Percentiles rank a stretch among this genome's conserved stretches.
Evolutionary conservation across 1,284 basidiomycete genomes (phyloP).

Genomic region (Crepidotus sp.): DNA sequence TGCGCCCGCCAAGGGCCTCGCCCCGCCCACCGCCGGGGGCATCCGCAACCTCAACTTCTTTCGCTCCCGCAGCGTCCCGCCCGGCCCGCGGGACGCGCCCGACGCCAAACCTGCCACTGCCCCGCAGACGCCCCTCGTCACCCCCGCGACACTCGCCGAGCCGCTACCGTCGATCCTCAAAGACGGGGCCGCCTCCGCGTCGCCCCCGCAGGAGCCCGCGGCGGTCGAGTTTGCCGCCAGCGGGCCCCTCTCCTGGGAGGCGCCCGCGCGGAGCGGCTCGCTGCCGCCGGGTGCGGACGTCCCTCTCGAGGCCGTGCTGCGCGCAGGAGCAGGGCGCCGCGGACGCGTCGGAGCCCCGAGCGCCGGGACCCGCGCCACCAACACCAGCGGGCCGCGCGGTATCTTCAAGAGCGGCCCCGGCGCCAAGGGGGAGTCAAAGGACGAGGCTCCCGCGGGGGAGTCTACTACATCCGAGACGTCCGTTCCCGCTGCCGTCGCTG

Average conservation of each 20-base stretch:
- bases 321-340: slow-evolving; percentile 14
- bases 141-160: background rate
- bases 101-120: slow-evolving; percentile 10
- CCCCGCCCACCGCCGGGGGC: slow-evolving; percentile 24
- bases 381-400: slow-evolving; percentile 32
- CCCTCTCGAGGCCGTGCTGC: slow-evolving; percentile 15
- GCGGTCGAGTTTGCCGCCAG: slow-evolving; percentile 21
- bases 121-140: slow-evolving; percentile 1
- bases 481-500: background rate
- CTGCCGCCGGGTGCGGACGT: slow-evolving; percentile 14
- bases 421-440: slow-evolving; percentile 30
- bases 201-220: slow-evolving; percentile 9
- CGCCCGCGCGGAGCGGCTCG: slow-evolving; percentile 6
- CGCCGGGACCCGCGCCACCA: background rate
- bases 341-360: slow-evolving; percentile 1
- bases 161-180: slow-evolving; percentile 10
- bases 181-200: background rate
- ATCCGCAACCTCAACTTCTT: slow-evolving; percentile 44
- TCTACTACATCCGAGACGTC: background rate
- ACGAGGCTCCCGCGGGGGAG: slow-evolving; percentile 24
- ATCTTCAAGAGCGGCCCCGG: slow-evolving; percentile 65
- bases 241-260: slow-evolving; percentile 20
- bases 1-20: slow-evolving; percentile 7
- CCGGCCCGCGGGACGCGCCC: slow-evolving; percentile 24
- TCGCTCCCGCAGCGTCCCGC: slow-evolving; percentile 49